These are phyloP conservation scores for Nasturtium officinale DNA, from an alignment of 345 rosid genomes.

Conservation along the genomic window DNA sequence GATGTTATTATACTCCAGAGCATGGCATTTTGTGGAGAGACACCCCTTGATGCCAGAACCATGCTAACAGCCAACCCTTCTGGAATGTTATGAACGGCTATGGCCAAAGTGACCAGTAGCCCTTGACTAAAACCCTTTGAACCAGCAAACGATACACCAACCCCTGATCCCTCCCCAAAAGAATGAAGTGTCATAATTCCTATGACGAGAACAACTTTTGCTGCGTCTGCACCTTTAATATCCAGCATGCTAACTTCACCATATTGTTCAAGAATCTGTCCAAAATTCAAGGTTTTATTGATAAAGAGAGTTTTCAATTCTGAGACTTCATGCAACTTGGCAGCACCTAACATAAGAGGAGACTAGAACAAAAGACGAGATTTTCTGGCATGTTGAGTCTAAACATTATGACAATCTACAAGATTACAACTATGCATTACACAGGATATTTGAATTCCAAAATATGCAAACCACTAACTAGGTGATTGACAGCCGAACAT, in stretches of 20 bases:
- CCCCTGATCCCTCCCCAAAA: constrained; percentile 98
- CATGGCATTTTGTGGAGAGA: constrained; percentile 99
- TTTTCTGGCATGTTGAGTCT: neutral
- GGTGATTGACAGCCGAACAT: neutral
- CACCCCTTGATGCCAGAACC: constrained; percentile 98
- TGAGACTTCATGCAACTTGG: constrained; percentile 8
- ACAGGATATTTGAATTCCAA: constrained; percentile 6
- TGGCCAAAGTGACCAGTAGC: constrained; percentile 94
- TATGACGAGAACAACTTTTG: constrained; percentile 91
- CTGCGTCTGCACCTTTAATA: constrained; percentile 95
- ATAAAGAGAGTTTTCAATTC: constrained; percentile 1
- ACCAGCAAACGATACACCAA: constrained; percentile 99
- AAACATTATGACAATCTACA: neutral
- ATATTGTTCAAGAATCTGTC: constrained; percentile 89
- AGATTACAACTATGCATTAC: neutral
- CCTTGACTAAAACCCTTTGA: constrained; percentile 97
- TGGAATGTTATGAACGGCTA: constrained; percentile 97
- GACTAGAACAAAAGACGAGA: neutral
- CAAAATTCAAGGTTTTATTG: neutral
- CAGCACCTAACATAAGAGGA: constrained; percentile 9
- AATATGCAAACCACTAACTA: neutral
- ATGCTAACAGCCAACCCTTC: constrained; percentile 99
- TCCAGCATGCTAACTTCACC: constrained; percentile 99
- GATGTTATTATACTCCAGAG: constrained; percentile 98
- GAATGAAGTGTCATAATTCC: constrained; percentile 99